Conservation (phyloP, 2,329 filamentous ascomycete species). For the Fonsecaea pugnacius region DNA sequence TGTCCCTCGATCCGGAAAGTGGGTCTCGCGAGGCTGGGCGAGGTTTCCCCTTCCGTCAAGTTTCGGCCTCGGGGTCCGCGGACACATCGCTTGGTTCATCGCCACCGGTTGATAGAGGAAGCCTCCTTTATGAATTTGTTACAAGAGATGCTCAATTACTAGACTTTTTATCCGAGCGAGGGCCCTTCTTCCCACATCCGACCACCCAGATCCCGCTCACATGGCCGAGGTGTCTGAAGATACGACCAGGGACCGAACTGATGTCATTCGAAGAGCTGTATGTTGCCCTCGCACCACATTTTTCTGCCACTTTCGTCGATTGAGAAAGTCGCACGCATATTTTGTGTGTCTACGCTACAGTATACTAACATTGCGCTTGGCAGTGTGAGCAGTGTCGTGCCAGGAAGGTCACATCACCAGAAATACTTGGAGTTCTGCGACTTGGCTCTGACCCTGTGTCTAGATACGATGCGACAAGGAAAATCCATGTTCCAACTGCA, state of each 20-base stretch:
- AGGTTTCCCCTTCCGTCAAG: not conserved
- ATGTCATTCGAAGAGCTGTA: not conserved
- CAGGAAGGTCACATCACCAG: not conserved
- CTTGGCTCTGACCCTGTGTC: not conserved
- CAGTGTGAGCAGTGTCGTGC: conserved; percentile 5
- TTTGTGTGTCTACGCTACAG: not conserved
- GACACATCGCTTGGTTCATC: not conserved
- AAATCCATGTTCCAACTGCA: conserved; percentile 2
- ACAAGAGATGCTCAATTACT: not conserved
- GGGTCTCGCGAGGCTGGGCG: not conserved
- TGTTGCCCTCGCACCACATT: not conserved
- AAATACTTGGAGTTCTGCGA: not conserved
- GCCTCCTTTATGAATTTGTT: not conserved
- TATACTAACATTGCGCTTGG: not conserved
- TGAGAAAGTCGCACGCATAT: not conserved
- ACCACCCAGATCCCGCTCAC: not conserved
- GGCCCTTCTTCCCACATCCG: not conserved
- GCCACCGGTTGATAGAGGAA: not conserved
- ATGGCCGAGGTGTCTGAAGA: not conserved
- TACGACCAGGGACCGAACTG: not conserved
- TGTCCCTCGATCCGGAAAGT: not conserved
- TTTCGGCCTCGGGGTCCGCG: conserved; percentile 3
- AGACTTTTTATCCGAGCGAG: not conserved
- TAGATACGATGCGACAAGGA: conserved; percentile 9
- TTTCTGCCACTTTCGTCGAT: not conserved